A percentile compares a stretch with the other conserved stretches of the same genome.
These are phyloP conservation scores for Breviolum minutum DNA, from an alignment of 73 alveolate species.

Conservation along the genomic window DNA sequence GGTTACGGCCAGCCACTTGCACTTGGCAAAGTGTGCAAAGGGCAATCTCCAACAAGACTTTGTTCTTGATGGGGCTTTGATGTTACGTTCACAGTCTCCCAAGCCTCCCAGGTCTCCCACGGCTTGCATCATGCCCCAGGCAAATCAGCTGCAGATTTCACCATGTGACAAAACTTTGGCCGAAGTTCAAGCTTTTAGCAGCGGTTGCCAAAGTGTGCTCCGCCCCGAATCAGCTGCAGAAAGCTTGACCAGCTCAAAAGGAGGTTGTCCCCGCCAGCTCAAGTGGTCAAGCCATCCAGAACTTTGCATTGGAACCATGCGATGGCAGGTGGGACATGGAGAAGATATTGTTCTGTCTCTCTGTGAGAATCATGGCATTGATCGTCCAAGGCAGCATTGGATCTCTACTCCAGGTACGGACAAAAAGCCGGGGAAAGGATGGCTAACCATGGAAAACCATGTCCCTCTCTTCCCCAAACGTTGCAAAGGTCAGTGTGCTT, in stretches of 20 bases:
- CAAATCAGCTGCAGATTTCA: not conserved
- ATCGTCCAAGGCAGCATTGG: conserved; percentile 70
- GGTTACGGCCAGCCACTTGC: not conserved
- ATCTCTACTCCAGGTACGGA: not conserved
- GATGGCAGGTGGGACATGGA: conserved; percentile 76
- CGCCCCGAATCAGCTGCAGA: not conserved
- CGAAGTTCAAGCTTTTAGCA: not conserved
- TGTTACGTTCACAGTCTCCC: not conserved
- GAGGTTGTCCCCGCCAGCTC: conserved; percentile 30
- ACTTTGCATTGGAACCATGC: conserved; percentile 37
- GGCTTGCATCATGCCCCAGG: not conserved
- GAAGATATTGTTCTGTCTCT: conserved; percentile 10
- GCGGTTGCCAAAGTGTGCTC: not conserved
- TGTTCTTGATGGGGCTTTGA: not conserved
- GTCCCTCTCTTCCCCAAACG: too few relatives aligned
- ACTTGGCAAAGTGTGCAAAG: not conserved
- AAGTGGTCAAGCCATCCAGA: conserved; percentile 1
- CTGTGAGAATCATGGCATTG: conserved; percentile 43
- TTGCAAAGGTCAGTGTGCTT: too few relatives aligned
- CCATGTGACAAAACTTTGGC: not conserved
- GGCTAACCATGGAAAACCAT: too few relatives aligned
- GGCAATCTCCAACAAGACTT: not conserved
- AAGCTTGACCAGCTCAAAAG: not conserved
- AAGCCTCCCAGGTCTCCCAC: too few relatives aligned
- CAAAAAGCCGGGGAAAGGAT: too few relatives aligned